A percentile compares a stretch with the other conserved stretches of the same genome.
phyloP scores from a whole-genome alignment of 116 monocot species.

The Cymodocea nodosa region DNA sequence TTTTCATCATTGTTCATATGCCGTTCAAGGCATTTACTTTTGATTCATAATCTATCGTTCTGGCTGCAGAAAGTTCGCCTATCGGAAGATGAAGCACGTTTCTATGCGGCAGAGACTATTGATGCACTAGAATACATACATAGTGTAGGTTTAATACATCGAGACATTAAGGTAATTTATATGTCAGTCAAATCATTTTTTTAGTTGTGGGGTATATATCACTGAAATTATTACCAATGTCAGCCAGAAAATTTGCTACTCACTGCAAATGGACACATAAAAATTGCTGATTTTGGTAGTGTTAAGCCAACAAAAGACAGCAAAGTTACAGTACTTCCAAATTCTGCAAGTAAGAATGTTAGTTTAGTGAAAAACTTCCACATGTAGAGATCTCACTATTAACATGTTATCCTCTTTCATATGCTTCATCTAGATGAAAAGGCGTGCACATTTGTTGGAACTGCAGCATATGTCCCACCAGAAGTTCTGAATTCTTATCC shows the following conservation, averaged over 20 bases:
- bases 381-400: background rate
- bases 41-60: conserved; percentile 2
- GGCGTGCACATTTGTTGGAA: conserved; percentile 86
- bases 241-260: conserved; percentile 98
- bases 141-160: conserved; percentile 78
- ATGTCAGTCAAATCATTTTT: background rate
- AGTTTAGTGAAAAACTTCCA: background rate
- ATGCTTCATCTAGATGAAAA: conserved; percentile 47
- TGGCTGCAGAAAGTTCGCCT: conserved; percentile 71
- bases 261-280: conserved; percentile 81
- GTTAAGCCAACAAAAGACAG: conserved; percentile 75
- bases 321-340: conserved; percentile 59
- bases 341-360: conserved; percentile 44
- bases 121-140: conserved; percentile 94
- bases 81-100: conserved; percentile 84
- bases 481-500: conserved; percentile 94
- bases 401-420: background rate
- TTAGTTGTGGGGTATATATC: background rate
- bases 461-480: conserved; percentile 93
- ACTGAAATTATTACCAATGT: conserved; percentile 29
- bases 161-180: conserved; percentile 80
- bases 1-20: background rate
- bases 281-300: conserved; percentile 95
- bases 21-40: background rate
- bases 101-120: conserved; percentile 95